Evolutionary conservation across 2,329 filamentous ascomycete species (phyloP).

Genomic region (Lizonia empirigonia): DNA sequence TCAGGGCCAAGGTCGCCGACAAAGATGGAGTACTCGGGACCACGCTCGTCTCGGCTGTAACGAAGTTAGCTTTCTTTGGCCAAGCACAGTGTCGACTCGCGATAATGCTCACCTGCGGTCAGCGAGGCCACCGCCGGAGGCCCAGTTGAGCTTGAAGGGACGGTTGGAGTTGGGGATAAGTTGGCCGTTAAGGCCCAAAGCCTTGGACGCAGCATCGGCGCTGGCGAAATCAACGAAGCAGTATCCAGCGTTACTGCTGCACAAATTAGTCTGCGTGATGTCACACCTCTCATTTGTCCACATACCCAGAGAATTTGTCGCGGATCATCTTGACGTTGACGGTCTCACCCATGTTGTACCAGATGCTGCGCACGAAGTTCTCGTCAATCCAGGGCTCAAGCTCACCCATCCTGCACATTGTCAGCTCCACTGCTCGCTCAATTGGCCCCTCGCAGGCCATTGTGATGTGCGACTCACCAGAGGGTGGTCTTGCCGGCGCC

Average conservation of each 20-base stretch:
- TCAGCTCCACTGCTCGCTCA: conserved; percentile 24
- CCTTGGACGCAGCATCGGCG: conserved; percentile 86
- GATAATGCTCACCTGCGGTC: conserved; percentile 74
- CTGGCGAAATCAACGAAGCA: conserved; percentile 94
- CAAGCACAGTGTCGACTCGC: neutral
- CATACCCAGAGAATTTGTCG: conserved; percentile 96
- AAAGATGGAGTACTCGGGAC: conserved; percentile 96
- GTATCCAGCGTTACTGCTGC: conserved; percentile 95
- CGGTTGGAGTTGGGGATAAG: conserved; percentile 92
- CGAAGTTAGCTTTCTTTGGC: conserved; percentile 10
- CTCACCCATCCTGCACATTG: conserved; percentile 85
- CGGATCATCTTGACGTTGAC: conserved; percentile 99
- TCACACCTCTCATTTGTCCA: conserved; percentile 16
- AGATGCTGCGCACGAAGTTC: conserved; percentile 95
- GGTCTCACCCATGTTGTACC: conserved; percentile 88
- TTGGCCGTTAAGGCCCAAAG: conserved; percentile 84
- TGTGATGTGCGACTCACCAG: conserved; percentile 50
- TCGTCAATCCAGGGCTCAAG: conserved; percentile 99
- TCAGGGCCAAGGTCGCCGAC: conserved; percentile 97
- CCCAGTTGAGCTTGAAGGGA: conserved; percentile 99
- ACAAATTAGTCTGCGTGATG: conserved; percentile 29
- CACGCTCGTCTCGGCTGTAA: conserved; percentile 80
- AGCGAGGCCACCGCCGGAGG: conserved; percentile 91
- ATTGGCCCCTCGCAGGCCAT: conserved; percentile 4
- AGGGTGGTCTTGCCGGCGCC: conserved; percentile 59